A percentile compares a stretch with the other conserved stretches of the same genome.
Evolutionary conservation across 2,329 filamentous ascomycete genomes (phyloP).

Genomic region (Chrysoporthe cubensis): DNA sequence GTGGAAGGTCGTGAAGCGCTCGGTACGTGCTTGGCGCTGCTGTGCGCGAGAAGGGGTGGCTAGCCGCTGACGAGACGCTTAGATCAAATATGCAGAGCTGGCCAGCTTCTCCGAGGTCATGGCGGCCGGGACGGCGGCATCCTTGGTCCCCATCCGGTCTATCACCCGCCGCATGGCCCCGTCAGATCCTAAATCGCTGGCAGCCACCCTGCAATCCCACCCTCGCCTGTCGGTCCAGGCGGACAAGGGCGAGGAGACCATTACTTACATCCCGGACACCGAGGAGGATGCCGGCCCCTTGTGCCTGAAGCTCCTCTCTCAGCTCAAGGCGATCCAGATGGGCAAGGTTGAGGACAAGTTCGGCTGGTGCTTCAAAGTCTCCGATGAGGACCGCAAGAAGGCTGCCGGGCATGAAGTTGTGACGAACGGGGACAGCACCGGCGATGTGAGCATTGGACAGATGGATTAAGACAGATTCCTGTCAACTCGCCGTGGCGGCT

Average conservation of each 20-base stretch:
- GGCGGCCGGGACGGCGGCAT: conserved; percentile 89
- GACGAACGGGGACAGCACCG: conserved; percentile 34
- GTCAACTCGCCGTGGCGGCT: background rate
- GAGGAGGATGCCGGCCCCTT: conserved; percentile 74
- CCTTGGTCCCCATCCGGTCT: conserved; percentile 87
- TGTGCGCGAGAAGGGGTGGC: background rate
- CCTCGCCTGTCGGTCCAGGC: conserved; percentile 41
- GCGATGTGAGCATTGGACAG: conserved; percentile 38
- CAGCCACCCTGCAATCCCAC: conserved; percentile 40
- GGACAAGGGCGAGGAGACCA: conserved; percentile 50
- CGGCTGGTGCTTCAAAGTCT: conserved; percentile 66
- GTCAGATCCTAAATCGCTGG: conserved; percentile 45
- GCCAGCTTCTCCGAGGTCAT: conserved; percentile 71
- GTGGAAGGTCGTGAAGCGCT: conserved; percentile 79
- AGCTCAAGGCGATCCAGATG: conserved; percentile 83
- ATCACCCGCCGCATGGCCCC: conserved; percentile 69
- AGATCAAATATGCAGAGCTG: conserved; percentile 68
- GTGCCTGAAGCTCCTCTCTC: conserved; percentile 72
- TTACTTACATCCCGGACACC: conserved; percentile 57
- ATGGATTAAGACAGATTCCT: conserved; percentile 36
- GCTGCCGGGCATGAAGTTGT: conserved; percentile 38
- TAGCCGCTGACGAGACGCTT: conserved; percentile 8
- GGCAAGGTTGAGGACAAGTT: conserved; percentile 79
- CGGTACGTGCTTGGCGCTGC: conserved; percentile 50
- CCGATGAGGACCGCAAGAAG: conserved; percentile 49